Conservation (phyloP, 306 rosid genomes). For the Dalbergia oliveri region DNA sequence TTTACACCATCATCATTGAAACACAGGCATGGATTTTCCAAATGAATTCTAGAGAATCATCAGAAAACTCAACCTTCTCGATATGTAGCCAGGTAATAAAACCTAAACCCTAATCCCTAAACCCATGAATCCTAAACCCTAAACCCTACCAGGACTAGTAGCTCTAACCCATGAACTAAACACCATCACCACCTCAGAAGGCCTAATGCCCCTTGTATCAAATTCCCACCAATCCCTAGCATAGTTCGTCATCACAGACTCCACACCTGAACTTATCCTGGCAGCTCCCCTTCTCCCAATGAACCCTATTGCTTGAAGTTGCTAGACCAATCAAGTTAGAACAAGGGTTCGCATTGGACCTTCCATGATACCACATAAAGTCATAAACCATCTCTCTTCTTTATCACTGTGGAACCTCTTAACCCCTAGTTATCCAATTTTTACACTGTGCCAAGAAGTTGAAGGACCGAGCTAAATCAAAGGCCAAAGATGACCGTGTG, state of each 20-base stretch:
- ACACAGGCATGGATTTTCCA: conserved; percentile 57
- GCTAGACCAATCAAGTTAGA: conserved; percentile 69
- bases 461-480: conserved; percentile 61
- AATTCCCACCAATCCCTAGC: conserved; percentile 84
- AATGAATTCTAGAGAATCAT: conserved; percentile 37
- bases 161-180: conserved; percentile 71
- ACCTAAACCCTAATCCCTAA: no score
- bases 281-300: conserved; percentile 72
- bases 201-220: conserved; percentile 70
- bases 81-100: conserved; percentile 68
- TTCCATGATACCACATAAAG: conserved; percentile 89
- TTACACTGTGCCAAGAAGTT: conserved; percentile 71
- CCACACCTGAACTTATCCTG: conserved; percentile 60
- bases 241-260: conserved; percentile 64
- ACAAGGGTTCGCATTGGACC: conserved; percentile 54
- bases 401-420: conserved; percentile 79
- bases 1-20: conserved; percentile 13
- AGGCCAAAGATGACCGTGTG: conserved; percentile 46
- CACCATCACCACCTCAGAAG: conserved; percentile 78
- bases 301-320: conserved; percentile 84
- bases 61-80: conserved; percentile 54
- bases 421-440: conserved; percentile 75
- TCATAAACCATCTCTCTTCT: conserved; percentile 88
- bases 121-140: no score
- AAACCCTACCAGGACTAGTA: conserved; percentile 67